Evolutionary conservation across 208 protist species (phyloP), one percentile per base, ranked within the genome.

Genomic region (Angomonas deanei): DNA sequence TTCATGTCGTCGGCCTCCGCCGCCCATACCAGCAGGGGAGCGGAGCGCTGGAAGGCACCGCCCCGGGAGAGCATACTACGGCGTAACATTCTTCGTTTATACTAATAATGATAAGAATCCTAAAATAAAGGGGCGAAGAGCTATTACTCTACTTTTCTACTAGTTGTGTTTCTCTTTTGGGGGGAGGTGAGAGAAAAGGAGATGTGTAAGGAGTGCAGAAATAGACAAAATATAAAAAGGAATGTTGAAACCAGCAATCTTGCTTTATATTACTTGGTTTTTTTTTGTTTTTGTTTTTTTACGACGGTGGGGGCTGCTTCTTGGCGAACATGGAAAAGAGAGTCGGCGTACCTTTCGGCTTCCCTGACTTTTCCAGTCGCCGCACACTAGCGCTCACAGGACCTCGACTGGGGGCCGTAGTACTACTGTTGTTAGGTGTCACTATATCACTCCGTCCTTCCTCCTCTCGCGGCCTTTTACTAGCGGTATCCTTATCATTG

Each of bases 1-100:
- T 84, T 80, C 28, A 68, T 39, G 62, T 95, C 88, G 61, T 92
- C 86, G 28, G 76, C 88, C 70, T 95, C 88, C 15, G 88, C 88
- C 1, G 86, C 86, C 86, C 85, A 95, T 21, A 91, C 88, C 55
- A 88, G 76, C 65, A 86, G 38, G 49, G 80, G 78, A 15, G 80
- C 82, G 24, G 70, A 61, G 50, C 82, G 83, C 23, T 91, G n/a
- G 34, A 47, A n/a, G n/a, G n/a, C 17, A 23, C 39, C 33, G 36
- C 19, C 4, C 28, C 26, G 49, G 28, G 15, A 48, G 23, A 26
- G 3, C 13, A 10, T 31, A 24, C 2, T 19, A 2, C 0, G 17
- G n/a, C 0, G 21, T 58, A n/a, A n/a, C n/a, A n/a, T n/a, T n/a
- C n/a, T n/a, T n/a, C n/a, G n/a, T n/a, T n/a, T n/a, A 55, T 36